Percentiles rank a stretch among this genome's conserved stretches.
phyloP scores from a whole-genome alignment of 2,329 filamentous ascomycete species.

The Sodiomyces alkalinus region DNA sequence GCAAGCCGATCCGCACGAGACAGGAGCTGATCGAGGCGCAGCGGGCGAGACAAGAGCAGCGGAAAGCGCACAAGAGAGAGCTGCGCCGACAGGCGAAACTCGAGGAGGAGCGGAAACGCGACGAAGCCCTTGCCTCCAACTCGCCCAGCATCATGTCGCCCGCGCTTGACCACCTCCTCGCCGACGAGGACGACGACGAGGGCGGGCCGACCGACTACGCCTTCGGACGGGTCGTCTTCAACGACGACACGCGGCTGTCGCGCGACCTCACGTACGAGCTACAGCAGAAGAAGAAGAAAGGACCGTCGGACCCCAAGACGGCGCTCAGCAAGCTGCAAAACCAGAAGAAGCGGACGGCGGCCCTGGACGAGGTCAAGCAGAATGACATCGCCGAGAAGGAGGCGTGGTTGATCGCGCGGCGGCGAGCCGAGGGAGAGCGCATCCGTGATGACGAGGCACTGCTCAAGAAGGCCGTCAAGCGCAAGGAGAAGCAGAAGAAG shows the following conservation, averaged over 20 bases:
- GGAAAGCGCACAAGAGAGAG: slow-evolving; percentile 81
- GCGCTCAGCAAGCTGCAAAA: slow-evolving; percentile 77
- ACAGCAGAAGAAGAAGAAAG: slow-evolving; percentile 49
- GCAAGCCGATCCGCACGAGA: slow-evolving; percentile 68
- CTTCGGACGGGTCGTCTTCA: slow-evolving; percentile 84
- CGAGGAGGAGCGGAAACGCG: slow-evolving; percentile 56
- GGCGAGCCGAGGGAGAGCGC: slow-evolving; percentile 76
- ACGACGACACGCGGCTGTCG: slow-evolving; percentile 68
- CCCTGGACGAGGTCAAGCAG: slow-evolving; percentile 64
- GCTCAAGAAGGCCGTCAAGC: slow-evolving; percentile 88
- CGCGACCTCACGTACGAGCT: slow-evolving; percentile 50
- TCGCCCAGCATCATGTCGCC: slow-evolving; percentile 46
- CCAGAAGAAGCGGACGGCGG: slow-evolving; percentile 65
- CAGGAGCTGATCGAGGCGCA: slow-evolving; percentile 86
- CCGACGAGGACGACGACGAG: slow-evolving; percentile 21
- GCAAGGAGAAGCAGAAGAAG: slow-evolving; percentile 77
- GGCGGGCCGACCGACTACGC: slow-evolving; percentile 46
- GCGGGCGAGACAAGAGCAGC: slow-evolving; percentile 71
- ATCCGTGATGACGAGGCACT: slow-evolving; percentile 74
- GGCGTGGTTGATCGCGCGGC: slow-evolving; percentile 80
- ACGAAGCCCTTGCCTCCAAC: slow-evolving; percentile 47
- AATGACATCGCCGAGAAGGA: slow-evolving; percentile 88
- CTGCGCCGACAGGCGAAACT: slow-evolving; percentile 61
- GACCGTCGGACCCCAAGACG: slow-evolving; percentile 70
- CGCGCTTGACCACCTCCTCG: slow-evolving; percentile 24